Evolutionary conservation across 2,329 filamentous ascomycete species (phyloP).

Genomic region (Botryosphaeria dothidea): DNA sequence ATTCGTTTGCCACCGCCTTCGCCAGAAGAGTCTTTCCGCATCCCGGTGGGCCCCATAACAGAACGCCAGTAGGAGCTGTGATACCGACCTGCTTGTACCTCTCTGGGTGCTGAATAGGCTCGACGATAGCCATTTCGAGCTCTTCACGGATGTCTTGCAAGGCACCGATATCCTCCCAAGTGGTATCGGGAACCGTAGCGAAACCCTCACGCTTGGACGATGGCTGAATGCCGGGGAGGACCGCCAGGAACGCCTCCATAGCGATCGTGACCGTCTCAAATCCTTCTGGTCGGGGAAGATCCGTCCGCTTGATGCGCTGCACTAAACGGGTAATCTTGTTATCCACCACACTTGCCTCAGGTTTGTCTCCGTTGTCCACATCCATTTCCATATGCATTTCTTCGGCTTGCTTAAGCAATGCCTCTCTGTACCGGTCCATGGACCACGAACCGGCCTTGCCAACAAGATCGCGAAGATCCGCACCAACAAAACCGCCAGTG

Average conservation of each 20-base stretch:
- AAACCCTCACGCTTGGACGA: slow-evolving; percentile 92
- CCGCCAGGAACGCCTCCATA: slow-evolving; percentile 70
- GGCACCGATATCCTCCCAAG: slow-evolving; percentile 90
- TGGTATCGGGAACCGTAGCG: slow-evolving; percentile 88
- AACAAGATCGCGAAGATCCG: slow-evolving; percentile 75
- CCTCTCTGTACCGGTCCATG: slow-evolving; percentile 61
- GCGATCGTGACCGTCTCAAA: slow-evolving; percentile 58
- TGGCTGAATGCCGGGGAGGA: slow-evolving; percentile 73
- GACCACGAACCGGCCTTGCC: slow-evolving; percentile 65
- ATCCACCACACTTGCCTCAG: slow-evolving; percentile 25
- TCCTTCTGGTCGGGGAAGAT: slow-evolving; percentile 54
- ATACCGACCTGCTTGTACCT: slow-evolving; percentile 77
- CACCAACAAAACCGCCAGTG: slow-evolving; percentile 91
- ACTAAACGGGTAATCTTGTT: slow-evolving; percentile 49
- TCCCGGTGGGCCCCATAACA: slow-evolving; percentile 95
- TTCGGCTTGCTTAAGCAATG: slow-evolving; percentile 47
- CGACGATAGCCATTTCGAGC: slow-evolving; percentile 82
- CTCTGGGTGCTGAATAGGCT: slow-evolving; percentile 81
- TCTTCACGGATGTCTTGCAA: slow-evolving; percentile 76
- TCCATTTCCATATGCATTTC: slow-evolving; percentile 50
- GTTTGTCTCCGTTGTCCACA: slow-evolving; percentile 40
- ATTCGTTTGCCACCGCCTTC: slow-evolving; percentile 94
- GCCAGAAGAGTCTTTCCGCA: slow-evolving; percentile 96
- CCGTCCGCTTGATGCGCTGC: slow-evolving; percentile 50
- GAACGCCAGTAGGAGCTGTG: slow-evolving; percentile 77